A percentile compares a stretch with the other conserved stretches of the same genome.
Evolutionary conservation across 1,139 yeast species (phyloP).

Genomic region (Pichia norvegensis): DNA sequence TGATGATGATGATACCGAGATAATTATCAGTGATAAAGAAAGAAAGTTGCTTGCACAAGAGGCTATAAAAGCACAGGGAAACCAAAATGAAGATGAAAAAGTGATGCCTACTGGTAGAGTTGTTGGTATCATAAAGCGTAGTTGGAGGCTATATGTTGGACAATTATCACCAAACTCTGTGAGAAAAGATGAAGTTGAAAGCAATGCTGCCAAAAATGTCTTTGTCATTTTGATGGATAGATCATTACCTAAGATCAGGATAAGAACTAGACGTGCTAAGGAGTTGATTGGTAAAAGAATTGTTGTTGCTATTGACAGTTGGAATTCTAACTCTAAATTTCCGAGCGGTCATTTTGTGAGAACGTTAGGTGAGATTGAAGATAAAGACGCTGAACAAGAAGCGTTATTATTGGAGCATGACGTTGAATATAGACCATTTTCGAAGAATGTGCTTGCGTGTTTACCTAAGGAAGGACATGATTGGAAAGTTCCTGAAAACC

Average conservation of each 20-base stretch:
- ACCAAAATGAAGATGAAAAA: slow-evolving; percentile 33
- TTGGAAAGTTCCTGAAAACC: slow-evolving; percentile 76
- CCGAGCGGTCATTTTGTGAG: slow-evolving; percentile 96
- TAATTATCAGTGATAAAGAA: slow-evolving; percentile 65
- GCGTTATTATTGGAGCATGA: slow-evolving; percentile 90
- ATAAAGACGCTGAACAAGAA: slow-evolving; percentile 93
- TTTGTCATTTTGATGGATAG: slow-evolving; percentile 86
- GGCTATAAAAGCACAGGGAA: slow-evolving; percentile 54
- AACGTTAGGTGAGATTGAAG: slow-evolving; percentile 81
- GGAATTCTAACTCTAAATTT: slow-evolving; percentile 78
- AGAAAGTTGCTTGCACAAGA: slow-evolving; percentile 68
- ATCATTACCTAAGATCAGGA: slow-evolving; percentile 78
- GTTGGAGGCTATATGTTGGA: slow-evolving; percentile 96
- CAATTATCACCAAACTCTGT: slow-evolving; percentile 81
- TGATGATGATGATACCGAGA: slow-evolving; percentile 43
- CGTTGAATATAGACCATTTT: slow-evolving; percentile 92
- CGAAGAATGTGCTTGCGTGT: slow-evolving; percentile 86
- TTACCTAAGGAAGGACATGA: slow-evolving; percentile 87
- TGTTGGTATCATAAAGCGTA: slow-evolving; percentile 81
- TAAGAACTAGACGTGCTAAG: slow-evolving; percentile 77
- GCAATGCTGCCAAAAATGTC: slow-evolving; percentile 64
- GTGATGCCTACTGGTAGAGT: slow-evolving; percentile 87
- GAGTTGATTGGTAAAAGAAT: slow-evolving; percentile 82
- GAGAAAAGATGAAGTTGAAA: slow-evolving; percentile 37
- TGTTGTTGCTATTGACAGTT: slow-evolving; percentile 84